Evolutionary conservation across 2,329 filamentous ascomycete genomes (phyloP), one percentile per base, ranked within the genome.

Genomic region (Aspergillus transmontanensis): DNA sequence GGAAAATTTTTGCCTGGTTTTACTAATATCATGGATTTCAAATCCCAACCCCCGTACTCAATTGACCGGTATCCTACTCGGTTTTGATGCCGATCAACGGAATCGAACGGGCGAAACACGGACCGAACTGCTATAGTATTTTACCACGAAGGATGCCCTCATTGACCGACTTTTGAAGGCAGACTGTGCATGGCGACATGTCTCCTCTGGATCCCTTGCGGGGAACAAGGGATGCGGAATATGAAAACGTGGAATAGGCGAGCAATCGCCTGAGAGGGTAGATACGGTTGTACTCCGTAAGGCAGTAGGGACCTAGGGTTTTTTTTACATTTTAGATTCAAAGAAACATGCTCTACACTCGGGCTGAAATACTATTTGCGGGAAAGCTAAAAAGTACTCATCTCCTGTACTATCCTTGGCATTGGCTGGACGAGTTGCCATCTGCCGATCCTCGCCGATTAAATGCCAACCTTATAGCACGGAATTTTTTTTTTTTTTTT

Each of bases 81-180:
- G 57, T 53, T 39, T 30, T 21, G 30, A 56, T 58, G 60, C 66
- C 66, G 66, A 66, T 64, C 56, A 66, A 61, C 66, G 64, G 64
- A 64, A 61, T 39, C 2, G 19, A 39, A 32, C 21, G 46, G 58
- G 64, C 66, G 64, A 67, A 61, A 53, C 41, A 41, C 61, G 66
- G 61, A 43, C 61, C 39, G 59, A 50, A 36, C 30, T 26, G 19
- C 28, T 50, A 16, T 28, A 16, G 26, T 14, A 26, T 16, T 39
- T 57, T 36, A 6, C 45, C 48, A 19, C 2, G 19, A 36, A 23
- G 30, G 12, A 6, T 21, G 19, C 14, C n/a, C n/a, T 55, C 12
- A 39, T 59, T 59, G 57, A 62, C 60, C 60, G 60, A 62, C 60
- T 62, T 59, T 56, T 53, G 32, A 28, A 50, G 43, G 57, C 14